Evolutionary conservation across 306 rosid genomes (phyloP).

Genomic region (Dalbergia oliveri): DNA sequence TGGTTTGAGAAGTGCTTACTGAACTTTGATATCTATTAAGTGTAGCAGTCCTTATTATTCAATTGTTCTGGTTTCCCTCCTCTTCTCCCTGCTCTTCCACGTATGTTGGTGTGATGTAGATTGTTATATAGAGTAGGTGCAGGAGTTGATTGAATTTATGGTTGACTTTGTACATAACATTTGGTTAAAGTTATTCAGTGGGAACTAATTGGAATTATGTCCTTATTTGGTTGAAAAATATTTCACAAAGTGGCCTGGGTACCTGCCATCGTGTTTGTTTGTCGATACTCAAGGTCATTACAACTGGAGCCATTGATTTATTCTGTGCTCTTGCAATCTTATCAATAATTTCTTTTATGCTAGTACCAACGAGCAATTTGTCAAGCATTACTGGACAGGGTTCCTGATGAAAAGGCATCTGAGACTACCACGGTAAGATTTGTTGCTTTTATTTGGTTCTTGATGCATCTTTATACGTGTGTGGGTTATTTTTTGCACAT

Average conservation of each 20-base stretch:
- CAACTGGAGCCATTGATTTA: background rate
- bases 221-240: background rate
- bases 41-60: no score
- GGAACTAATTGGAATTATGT: background rate
- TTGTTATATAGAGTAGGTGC: background rate
- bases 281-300: background rate
- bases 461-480: constrained; percentile 48
- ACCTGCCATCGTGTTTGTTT: background rate
- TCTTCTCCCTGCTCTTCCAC: background rate
- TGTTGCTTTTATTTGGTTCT: background rate
- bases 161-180: background rate
- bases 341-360: constrained; percentile 24
- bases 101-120: background rate
- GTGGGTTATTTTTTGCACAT: background rate
- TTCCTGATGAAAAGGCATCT: constrained; percentile 67
- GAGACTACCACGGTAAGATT: constrained; percentile 57
- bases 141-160: background rate
- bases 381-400: constrained; percentile 73
- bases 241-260: background rate
- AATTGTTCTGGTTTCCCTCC: no score
- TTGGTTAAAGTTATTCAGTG: background rate
- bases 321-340: background rate
- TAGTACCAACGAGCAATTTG: constrained; percentile 74
- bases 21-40: no score
- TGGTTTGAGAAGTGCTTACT: no score